These are phyloP conservation scores for Fraxinus nigra DNA, from an alignment of 305 asterid genomes.

Conservation along the genomic window DNA sequence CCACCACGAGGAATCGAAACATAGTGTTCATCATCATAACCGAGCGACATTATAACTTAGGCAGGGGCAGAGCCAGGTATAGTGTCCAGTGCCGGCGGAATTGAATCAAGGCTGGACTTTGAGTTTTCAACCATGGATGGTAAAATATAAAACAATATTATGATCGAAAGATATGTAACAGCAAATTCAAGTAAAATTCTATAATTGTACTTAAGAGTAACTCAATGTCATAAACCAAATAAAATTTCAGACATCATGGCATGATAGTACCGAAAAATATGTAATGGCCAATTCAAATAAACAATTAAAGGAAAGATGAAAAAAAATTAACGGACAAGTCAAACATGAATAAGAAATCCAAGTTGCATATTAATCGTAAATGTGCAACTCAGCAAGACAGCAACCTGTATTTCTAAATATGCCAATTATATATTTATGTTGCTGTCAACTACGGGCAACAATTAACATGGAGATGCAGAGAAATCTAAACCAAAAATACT, in stretches of 20 bases:
- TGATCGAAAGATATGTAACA: background rate
- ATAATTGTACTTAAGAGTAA: background rate
- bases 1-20: slow-evolving; percentile 86
- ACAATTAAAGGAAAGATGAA: background rate
- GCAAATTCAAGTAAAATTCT: background rate
- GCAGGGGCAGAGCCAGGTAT: background rate
- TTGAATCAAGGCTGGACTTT: background rate
- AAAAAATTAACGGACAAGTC: background rate
- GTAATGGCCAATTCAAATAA: background rate
- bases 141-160: background rate
- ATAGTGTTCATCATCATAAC: slow-evolving; percentile 29
- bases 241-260: background rate
- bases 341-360: background rate
- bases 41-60: slow-evolving; percentile 3
- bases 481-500: background rate
- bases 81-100: background rate
- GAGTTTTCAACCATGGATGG: background rate
- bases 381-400: too few relatives aligned
- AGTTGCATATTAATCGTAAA: background rate
- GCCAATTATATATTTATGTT: background rate
- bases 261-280: background rate
- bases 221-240: background rate
- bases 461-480: background rate
- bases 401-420: too few relatives aligned
- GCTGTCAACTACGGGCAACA: background rate